Percentiles rank a stretch among this genome's conserved stretches.
Evolutionary conservation across 2,329 filamentous ascomycete species (phyloP).

Genomic region (Apiospora saccharicola): DNA sequence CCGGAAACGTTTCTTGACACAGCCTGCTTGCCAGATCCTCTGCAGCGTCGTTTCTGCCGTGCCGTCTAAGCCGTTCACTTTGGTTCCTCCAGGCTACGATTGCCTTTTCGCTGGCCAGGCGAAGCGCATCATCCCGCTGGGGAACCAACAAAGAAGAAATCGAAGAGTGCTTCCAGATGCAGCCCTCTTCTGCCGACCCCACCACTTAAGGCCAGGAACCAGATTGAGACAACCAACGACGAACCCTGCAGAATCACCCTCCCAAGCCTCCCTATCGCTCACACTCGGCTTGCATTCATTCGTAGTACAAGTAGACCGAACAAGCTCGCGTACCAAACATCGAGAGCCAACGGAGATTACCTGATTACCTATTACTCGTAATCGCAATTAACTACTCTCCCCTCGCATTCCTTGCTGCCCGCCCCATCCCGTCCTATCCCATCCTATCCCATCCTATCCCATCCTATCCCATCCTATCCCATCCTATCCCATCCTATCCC

Average conservation of each 20-base stretch:
- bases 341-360: conserved; percentile 7
- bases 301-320: not conserved
- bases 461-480: not conserved
- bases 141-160: too few relatives aligned
- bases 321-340: conserved; percentile 4
- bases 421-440: not conserved
- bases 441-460: not conserved
- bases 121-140: not conserved
- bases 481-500: not conserved
- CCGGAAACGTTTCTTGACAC: conserved; percentile 15
- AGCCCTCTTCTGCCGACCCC: not conserved
- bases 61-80: conserved; percentile 5
- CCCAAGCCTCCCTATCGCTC: not conserved
- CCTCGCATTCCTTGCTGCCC: not conserved
- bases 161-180: too few relatives aligned
- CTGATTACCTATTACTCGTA: not conserved
- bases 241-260: not conserved
- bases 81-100: not conserved
- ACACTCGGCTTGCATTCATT: conserved; percentile 5
- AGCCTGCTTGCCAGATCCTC: conserved; percentile 9
- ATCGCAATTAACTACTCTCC: not conserved
- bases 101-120: not conserved
- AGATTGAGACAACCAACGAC: not conserved
- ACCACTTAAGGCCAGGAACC: conserved; percentile 2
- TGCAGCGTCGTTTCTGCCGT: not conserved